Conservation (phyloP, 148 eudicot genomes). For the Spergularia marina region DNA sequence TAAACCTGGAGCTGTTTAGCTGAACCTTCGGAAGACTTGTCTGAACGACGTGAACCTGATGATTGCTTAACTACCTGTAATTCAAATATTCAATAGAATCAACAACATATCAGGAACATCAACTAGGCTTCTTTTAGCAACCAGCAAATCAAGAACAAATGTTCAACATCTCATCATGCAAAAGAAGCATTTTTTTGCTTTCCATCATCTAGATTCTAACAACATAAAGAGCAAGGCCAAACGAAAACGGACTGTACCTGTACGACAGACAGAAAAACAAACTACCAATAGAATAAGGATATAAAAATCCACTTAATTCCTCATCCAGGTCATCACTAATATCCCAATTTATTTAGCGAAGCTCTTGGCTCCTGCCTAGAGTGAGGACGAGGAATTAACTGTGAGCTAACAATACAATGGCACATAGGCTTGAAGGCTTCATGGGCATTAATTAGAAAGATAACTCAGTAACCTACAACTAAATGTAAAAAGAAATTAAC, state of each 20-base stretch:
- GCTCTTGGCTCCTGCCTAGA: no score
- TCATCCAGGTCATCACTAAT: background rate
- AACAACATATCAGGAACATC: conserved; percentile 11
- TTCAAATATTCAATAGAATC: background rate
- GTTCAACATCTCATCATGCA: conserved; percentile 13
- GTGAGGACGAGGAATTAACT: background rate
- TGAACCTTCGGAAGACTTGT: conserved; percentile 51
- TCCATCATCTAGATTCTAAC: background rate
- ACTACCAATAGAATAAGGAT: background rate
- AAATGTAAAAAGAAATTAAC: background rate
- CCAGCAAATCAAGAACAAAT: background rate
- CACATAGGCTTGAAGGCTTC: background rate
- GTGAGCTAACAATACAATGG: background rate
- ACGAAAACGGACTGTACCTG: background rate
- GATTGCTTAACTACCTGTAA: conserved; percentile 57
- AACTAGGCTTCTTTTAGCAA: background rate
- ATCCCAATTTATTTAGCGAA: no score
- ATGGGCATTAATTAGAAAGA: background rate
- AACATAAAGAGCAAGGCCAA: background rate
- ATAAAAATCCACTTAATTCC: background rate
- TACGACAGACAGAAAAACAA: background rate
- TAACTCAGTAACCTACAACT: background rate
- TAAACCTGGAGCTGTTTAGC: conserved; percentile 72
- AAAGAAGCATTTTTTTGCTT: background rate
- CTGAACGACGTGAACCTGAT: conserved; percentile 58